Evolutionary conservation across 176 grass and related monocot genomes (phyloP).

Genomic region (Leersia perrieri): DNA sequence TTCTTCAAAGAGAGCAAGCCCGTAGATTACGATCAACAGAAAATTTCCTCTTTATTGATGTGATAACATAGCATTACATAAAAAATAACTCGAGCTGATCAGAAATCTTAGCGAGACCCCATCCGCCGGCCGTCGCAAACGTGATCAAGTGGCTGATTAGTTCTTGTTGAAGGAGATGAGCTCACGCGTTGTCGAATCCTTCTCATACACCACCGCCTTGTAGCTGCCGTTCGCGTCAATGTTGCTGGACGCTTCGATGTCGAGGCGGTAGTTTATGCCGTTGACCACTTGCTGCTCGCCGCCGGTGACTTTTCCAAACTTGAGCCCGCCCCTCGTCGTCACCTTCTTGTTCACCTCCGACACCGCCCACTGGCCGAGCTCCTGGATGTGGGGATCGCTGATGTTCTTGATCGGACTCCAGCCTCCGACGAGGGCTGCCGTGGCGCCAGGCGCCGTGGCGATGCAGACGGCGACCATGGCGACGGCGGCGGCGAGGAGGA

Average conservation of each 20-base stretch:
- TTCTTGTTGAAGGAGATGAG: conserved; percentile 40
- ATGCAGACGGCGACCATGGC: too few relatives aligned
- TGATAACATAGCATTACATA: not conserved
- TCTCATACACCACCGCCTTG: conserved; percentile 46
- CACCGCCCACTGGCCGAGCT: conserved; percentile 34
- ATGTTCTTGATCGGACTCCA: conserved; percentile 13
- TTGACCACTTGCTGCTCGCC: conserved; percentile 6
- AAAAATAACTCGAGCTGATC: not conserved
- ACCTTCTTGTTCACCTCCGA: conserved; percentile 28
- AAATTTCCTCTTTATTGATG: not conserved
- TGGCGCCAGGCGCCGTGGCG: too few relatives aligned
- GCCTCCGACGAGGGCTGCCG: too few relatives aligned
- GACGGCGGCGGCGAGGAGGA: not conserved
- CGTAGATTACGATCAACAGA: too few relatives aligned
- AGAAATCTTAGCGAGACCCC: too few relatives aligned
- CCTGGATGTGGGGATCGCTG: not conserved
- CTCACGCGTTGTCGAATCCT: conserved; percentile 24
- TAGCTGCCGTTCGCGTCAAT: conserved; percentile 11
- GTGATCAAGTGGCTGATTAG: not conserved
- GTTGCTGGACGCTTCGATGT: not conserved
- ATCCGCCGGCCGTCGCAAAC: not conserved
- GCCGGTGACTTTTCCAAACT: conserved; percentile 1
- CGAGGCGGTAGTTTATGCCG: conserved; percentile 41
- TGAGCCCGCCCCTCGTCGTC: not conserved
- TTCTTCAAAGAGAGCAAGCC: too few relatives aligned